Evolutionary conservation across 106 monocot genomes (phyloP).

Genomic region (Xerophyta viscosa): DNA sequence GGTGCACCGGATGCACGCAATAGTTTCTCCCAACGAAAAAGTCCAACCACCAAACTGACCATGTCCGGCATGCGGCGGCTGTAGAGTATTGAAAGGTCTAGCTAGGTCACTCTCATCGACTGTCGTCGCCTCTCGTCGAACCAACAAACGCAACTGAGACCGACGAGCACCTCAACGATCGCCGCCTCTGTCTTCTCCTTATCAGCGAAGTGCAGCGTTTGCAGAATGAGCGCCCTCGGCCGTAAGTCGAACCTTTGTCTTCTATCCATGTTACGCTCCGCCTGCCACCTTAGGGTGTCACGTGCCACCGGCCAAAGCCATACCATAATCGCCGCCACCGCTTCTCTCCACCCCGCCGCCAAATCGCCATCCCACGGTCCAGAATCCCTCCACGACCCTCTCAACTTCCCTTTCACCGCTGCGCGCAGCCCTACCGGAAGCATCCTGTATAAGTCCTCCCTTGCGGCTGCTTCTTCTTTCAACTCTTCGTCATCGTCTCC

Average conservation of each 20-base stretch:
- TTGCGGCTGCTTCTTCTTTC: constrained; percentile 16
- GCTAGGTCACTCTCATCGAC: constrained; percentile 6
- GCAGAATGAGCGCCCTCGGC: constrained; percentile 30
- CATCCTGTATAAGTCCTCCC: constrained; percentile 39
- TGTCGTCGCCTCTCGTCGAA: constrained; percentile 31
- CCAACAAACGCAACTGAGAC: constrained; percentile 64
- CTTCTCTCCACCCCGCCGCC: constrained; percentile 62
- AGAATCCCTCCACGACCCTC: constrained; percentile 27
- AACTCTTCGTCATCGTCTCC: constrained; percentile 12
- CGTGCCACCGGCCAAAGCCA: constrained; percentile 59
- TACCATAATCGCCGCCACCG: constrained; percentile 36
- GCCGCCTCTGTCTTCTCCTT: constrained; percentile 71
- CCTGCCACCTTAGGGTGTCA: constrained; percentile 46
- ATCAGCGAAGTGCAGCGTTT: constrained; percentile 72
- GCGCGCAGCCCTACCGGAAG: constrained; percentile 23
- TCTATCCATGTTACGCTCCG: constrained; percentile 48
- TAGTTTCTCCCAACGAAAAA: too few species aligned
- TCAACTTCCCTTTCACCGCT: constrained; percentile 41
- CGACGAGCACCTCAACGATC: constrained; percentile 66
- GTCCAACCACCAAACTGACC: too few species aligned
- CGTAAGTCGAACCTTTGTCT: constrained; percentile 18
- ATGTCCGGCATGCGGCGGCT: too few species aligned
- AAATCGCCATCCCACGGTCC: constrained; percentile 23
- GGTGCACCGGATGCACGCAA: too few species aligned
- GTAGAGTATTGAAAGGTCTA: neutral